Percentiles rank a stretch among this genome's conserved stretches.
Evolutionary conservation across 305 asterid species (phyloP).

Genomic region (Fraxinus sp.): DNA sequence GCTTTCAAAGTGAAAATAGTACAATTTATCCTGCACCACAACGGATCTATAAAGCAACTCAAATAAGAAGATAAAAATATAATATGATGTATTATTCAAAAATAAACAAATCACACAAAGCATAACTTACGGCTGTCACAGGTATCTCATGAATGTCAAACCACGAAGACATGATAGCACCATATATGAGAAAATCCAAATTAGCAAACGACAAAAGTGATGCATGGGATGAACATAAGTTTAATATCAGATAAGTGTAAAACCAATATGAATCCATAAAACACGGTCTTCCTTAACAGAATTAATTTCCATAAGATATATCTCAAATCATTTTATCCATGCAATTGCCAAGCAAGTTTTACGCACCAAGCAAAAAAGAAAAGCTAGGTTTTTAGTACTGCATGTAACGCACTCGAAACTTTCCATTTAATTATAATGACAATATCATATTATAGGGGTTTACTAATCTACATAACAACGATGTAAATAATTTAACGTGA

Average conservation of each 20-base stretch:
- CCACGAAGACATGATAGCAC: constrained; percentile 93
- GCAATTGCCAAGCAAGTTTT: background rate
- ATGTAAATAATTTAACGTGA: background rate
- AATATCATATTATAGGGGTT: background rate
- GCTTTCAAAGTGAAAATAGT: constrained; percentile 9
- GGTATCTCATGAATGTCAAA: constrained; percentile 92
- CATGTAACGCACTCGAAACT: background rate
- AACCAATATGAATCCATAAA: constrained; percentile 4
- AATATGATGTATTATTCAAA: background rate
- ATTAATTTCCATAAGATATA: background rate
- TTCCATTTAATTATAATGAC: background rate
- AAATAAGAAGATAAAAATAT: background rate
- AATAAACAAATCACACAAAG: constrained; percentile 19
- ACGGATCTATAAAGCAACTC: background rate
- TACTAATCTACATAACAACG: background rate
- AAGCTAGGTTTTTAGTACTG: background rate
- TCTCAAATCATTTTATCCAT: background rate
- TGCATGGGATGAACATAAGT: background rate
- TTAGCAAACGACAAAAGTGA: background rate
- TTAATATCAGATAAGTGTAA: background rate
- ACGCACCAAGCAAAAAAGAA: background rate
- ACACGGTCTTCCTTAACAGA: background rate
- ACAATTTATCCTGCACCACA: constrained; percentile 2
- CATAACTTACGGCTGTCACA: constrained; percentile 75
- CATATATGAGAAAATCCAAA: constrained; percentile 49